Base-by-base conservation (phyloP, 306 rosid genomes). In the Fragaria vesca region DNA sequence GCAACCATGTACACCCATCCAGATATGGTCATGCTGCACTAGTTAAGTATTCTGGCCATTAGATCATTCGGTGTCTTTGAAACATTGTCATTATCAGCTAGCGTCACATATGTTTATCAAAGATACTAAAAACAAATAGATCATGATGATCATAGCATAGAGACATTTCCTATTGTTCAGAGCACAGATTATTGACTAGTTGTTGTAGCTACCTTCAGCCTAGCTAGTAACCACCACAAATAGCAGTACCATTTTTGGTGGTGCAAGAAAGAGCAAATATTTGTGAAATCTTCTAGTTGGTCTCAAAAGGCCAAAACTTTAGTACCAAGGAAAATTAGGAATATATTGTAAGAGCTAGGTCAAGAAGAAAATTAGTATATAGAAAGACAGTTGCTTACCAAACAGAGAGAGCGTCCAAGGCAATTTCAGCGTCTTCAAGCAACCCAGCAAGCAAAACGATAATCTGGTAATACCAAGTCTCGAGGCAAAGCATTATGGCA, bases 381-480 rank as follows among this genome's bases (percentile, higher is more conserved):
- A 26, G 67, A 13, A 9, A 58, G 16, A 58, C 17, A 28, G 20
- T 67, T 15, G 13, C 76, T 73, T 84, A 88, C 92, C 92, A 88
- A n/a, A 88, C 75, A 3, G 90, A 84, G 42, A 88, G 92, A 74
- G 92, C 55, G 67, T 88, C 92, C 58, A 88, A 57, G 3, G 82
- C 79, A 67, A 86, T 81, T 79, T 88, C 90, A 38, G 92, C 72
- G 78, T 88, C 45, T 6, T 70, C 0, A 16, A 88, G 90, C 82
- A 84, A 78, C 4, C 90, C 92, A 52, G 92, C 82, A 54, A 88
- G 72, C 69, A 88, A 52, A 30, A 88, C 84, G 1, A 88, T 73
- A 17, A 84, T 76, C 79, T 88, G 90, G 76, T 28, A 80, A 55
- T 88, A 88, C 88, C 92, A 88, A 69, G 74, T 68, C 82, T 88